These are phyloP conservation scores for Xerocomellus intermedius DNA, from an alignment of 768 basidiomycete genomes.

Conservation along the genomic window DNA sequence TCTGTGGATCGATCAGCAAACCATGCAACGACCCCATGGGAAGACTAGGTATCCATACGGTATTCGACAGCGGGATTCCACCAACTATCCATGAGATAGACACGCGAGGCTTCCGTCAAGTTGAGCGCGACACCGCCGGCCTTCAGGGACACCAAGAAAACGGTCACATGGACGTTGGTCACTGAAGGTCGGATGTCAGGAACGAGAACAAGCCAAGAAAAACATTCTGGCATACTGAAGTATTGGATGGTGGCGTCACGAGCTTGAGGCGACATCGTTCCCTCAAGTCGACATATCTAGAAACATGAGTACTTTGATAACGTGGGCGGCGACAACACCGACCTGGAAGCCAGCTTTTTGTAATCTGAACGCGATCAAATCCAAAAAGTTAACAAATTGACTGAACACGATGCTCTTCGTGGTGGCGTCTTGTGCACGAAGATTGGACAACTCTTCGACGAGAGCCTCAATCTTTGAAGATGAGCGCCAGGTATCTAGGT, in stretches of 20 bases:
- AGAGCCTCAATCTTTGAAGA: slow-evolving; percentile 98
- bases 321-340: slow-evolving; percentile 22
- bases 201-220: neutral
- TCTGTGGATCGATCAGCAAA: slow-evolving; percentile 43
- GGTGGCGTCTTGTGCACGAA: slow-evolving; percentile 80
- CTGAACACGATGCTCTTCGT: slow-evolving; percentile 97
- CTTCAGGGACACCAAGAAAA: slow-evolving; percentile 96
- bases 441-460: slow-evolving; percentile 86
- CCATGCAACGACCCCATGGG: neutral
- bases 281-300: slow-evolving; percentile 91
- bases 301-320: neutral
- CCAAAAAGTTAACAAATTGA: slow-evolving; percentile 91
- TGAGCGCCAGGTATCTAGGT: slow-evolving; percentile 88
- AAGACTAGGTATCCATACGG: slow-evolving; percentile 48
- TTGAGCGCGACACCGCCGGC: slow-evolving; percentile 94
- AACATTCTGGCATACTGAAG: slow-evolving; percentile 61
- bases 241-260: slow-evolving; percentile 92
- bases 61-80: slow-evolving; percentile 98
- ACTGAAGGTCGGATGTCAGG: slow-evolving; percentile 44
- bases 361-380: slow-evolving; percentile 88
- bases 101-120: slow-evolving; percentile 86
- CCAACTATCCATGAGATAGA: slow-evolving; percentile 97
- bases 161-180: slow-evolving; percentile 90
- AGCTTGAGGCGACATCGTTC: slow-evolving; percentile 95
- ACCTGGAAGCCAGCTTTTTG: slow-evolving; percentile 92